Evolutionary conservation across 805 yeast genomes (phyloP), one percentile per base, ranked within the genome.

Genomic region (Pichia cephalocereana): DNA sequence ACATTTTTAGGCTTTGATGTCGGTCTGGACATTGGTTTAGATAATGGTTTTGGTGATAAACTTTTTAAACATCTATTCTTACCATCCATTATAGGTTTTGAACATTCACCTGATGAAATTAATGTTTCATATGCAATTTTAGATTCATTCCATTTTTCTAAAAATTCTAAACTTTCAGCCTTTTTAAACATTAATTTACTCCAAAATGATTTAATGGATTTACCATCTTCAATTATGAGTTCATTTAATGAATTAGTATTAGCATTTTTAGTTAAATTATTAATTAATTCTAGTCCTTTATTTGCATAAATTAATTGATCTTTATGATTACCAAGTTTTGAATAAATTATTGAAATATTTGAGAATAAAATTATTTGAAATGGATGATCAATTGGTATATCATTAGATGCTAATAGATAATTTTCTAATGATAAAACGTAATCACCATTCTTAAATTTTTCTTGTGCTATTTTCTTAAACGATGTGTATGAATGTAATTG

Each of bases 131-230:
- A 91, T 7, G 76, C 61, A 0, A 64, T 70, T 27, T 86, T 69
- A 0, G 97, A 83, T 8, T 75, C 81, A 47, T 71, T 61, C 64
- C 74, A 86, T 54, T 75, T 76, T 57, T 93, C 99, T 46, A 80
- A 58, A 63, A 80, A 79, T 65, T 93, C 99, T 39, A 81, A 71
- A 2, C 91, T 82, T 59, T 93, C 97, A 0, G 96, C 97, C 53
- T 79, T 77, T 51, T 83, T 79, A 3, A 76, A 66, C 44, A 79
- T 63, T 17, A 91, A 70, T 63, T 88, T 90, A 26, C 76, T 64
- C 83, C 89, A 87, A 64, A 93, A 80, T 17, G 79, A 80, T 59
- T 76, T 79, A 51, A 84, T 72, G 1, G 72, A 58, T 57, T 82
- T 81, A 7, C 75, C 80, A 8, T 62, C 62, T 49, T 77, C 82